A percentile compares a stretch with the other conserved stretches of the same genome.
Evolutionary conservation across 306 rosid species (phyloP).

Genomic region (Quercus cerris): DNA sequence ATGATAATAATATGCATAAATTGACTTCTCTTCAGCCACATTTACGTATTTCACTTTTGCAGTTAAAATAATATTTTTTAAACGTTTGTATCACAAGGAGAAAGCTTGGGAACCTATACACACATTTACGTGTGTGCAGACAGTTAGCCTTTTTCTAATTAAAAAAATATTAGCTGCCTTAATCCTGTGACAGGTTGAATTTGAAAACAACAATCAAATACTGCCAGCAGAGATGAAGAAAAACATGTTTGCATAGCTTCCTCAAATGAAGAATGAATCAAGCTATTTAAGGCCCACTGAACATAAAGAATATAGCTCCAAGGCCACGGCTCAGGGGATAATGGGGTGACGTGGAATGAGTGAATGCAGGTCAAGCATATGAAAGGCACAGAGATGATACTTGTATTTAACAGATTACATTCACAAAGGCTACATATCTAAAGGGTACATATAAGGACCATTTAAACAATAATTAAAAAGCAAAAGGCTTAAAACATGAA

Average conservation of each 20-base stretch:
- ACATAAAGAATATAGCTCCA: not conserved
- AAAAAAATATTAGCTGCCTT: not conserved
- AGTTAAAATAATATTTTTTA: not conserved
- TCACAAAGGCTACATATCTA: not conserved
- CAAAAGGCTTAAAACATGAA: slow-evolving; percentile 18
- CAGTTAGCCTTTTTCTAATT: too few species aligned
- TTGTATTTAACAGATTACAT: not conserved
- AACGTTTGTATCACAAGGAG: not conserved
- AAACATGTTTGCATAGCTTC: not conserved
- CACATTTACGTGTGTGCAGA: not conserved
- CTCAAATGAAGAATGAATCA: not conserved
- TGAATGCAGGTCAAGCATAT: not conserved
- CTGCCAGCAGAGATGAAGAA: not conserved
- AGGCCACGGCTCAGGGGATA: not conserved
- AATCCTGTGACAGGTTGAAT: not conserved
- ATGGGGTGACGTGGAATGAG: not conserved
- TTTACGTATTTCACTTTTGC: not conserved
- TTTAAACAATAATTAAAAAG: not conserved
- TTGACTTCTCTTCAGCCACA: not conserved
- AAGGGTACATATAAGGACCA: not conserved
- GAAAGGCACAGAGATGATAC: not conserved
- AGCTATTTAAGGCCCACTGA: not conserved
- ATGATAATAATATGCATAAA: not conserved
- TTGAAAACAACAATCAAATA: not conserved
- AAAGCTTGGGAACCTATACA: not conserved